Conservation (phyloP, 2,329 filamentous ascomycete genomes). For the Orbilia ellipsospora region DNA sequence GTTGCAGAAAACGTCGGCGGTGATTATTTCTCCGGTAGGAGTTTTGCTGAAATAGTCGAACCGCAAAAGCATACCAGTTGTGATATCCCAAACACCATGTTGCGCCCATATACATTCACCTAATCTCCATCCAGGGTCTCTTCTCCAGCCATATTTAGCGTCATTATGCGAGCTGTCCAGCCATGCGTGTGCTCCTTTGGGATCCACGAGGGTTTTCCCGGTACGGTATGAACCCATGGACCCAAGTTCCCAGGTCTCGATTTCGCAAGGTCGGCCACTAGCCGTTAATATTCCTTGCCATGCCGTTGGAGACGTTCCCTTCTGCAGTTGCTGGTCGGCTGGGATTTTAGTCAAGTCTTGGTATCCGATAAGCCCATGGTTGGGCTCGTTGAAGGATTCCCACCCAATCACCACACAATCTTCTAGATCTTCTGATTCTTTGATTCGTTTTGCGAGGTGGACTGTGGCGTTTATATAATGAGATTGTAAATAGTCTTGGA, state of each 20-base stretch:
- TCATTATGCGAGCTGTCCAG: constrained; percentile 85
- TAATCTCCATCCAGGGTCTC: constrained; percentile 87
- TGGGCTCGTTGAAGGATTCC: constrained; percentile 96
- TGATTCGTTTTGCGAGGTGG: constrained; percentile 83
- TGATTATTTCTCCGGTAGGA: constrained; percentile 78
- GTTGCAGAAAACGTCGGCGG: constrained; percentile 89
- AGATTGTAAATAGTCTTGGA: constrained; percentile 90
- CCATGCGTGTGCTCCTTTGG: constrained; percentile 87
- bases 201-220: constrained; percentile 83
- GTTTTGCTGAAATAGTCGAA: constrained; percentile 90
- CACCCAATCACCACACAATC: constrained; percentile 90
- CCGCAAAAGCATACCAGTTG: constrained; percentile 77
- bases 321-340: constrained; percentile 86
- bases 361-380: constrained; percentile 85
- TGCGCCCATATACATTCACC: constrained; percentile 98
- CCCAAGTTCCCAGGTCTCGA: constrained; percentile 93
- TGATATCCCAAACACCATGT: constrained; percentile 92
- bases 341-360: constrained; percentile 84
- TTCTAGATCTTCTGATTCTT: constrained; percentile 88
- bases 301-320: constrained; percentile 90
- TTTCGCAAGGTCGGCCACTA: constrained; percentile 88
- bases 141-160: constrained; percentile 86
- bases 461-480: constrained; percentile 85
- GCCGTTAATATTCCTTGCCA: constrained; percentile 94
- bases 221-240: constrained; percentile 91